These are phyloP conservation scores for Paramecium biaurelia DNA, from an alignment of 73 alveolate species.

Conservation along the genomic window DNA sequence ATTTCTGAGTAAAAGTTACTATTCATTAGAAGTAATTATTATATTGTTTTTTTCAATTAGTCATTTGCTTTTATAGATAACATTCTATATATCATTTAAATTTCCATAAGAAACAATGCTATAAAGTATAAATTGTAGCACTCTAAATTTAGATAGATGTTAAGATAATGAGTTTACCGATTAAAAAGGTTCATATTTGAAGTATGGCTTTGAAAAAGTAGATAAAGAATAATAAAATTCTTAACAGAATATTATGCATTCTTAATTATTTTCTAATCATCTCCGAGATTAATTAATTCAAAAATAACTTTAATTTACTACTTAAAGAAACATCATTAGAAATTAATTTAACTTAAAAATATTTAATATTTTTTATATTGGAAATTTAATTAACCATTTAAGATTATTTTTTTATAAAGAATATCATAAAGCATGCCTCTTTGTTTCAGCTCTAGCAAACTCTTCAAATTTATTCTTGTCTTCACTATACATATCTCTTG, in stretches of 20 bases:
- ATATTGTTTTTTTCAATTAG: background rate
- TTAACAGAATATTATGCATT: background rate
- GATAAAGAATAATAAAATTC: background rate
- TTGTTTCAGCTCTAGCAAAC: background rate
- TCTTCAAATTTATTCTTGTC: slow-evolving; percentile 48
- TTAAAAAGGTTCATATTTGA: no score
- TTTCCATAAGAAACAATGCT: background rate
- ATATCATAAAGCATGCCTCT: background rate
- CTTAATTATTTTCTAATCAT: background rate
- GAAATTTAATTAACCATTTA: background rate
- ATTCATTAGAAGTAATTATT: background rate
- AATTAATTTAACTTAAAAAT: background rate
- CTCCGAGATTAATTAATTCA: background rate
- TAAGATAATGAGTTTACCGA: background rate
- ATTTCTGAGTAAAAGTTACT: background rate
- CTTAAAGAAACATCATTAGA: background rate
- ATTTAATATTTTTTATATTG: background rate
- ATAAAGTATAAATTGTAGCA: background rate
- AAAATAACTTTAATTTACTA: background rate
- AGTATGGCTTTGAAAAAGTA: no score
- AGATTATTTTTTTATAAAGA: no score
- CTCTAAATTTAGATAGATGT: no score
- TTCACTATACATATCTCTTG: slow-evolving; percentile 30
- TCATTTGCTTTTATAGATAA: background rate
- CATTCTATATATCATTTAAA: background rate